These are phyloP conservation scores for Cokeromyces recurvatus DNA, from an alignment of 371 early-diverging fungal species.

Conservation along the genomic window DNA sequence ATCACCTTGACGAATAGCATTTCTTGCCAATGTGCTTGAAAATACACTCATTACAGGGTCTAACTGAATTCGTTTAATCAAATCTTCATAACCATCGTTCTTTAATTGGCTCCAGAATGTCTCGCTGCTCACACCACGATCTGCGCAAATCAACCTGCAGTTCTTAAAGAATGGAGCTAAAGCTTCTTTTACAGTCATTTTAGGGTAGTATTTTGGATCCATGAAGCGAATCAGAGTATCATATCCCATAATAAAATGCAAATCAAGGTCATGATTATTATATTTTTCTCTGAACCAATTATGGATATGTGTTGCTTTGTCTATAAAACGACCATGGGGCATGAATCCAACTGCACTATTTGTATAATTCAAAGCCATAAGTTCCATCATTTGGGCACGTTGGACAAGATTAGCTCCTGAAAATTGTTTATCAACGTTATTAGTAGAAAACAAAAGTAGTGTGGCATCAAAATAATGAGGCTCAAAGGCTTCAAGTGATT, in stretches of 20 bases:
- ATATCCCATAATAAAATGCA: constrained; percentile 60
- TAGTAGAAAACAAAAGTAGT: constrained; percentile 49
- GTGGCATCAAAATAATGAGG: constrained; percentile 30
- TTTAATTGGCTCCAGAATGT: constrained; percentile 15
- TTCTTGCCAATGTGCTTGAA: constrained; percentile 31
- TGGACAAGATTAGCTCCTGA: constrained; percentile 45
- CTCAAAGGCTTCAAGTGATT: constrained; percentile 18
- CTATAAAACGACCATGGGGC: constrained; percentile 52
- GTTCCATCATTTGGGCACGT: constrained; percentile 53
- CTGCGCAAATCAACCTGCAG: constrained; percentile 44
- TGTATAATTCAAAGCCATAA: constrained; percentile 24
- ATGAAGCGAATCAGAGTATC: constrained; percentile 59
- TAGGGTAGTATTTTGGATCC: constrained; percentile 57
- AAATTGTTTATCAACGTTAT: constrained; percentile 57
- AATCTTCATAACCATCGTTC: neutral
- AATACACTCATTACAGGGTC: constrained; percentile 4
- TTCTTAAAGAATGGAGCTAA: constrained; percentile 45
- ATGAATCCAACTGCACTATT: constrained; percentile 48
- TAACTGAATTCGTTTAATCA: constrained; percentile 19
- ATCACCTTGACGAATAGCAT: too few relatives aligned
- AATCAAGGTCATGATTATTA: constrained; percentile 15
- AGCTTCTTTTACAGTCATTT: constrained; percentile 23
- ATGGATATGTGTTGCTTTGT: constrained; percentile 46
- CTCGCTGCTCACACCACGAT: constrained; percentile 27
- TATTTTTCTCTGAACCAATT: constrained; percentile 4